Evolutionary conservation across 2,329 filamentous ascomycete genomes (phyloP), one percentile per base, ranked within the genome.

Genomic region (Penicillium sumatraense): DNA sequence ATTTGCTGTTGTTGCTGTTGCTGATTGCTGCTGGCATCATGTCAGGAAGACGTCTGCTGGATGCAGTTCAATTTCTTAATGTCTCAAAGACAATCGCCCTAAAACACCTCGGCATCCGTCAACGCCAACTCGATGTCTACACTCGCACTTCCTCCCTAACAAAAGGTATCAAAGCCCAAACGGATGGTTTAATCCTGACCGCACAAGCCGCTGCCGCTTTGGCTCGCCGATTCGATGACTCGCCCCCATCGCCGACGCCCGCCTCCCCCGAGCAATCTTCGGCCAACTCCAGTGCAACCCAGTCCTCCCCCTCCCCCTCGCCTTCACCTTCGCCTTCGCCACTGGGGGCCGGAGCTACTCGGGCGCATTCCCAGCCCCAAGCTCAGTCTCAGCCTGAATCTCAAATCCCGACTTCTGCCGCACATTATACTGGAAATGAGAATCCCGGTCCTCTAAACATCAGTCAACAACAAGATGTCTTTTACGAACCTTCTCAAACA

Each of bases 21-120:
- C n/a, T n/a, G n/a, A n/a, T n/a, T n/a, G n/a, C n/a, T n/a, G n/a
- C n/a, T n/a, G n/a, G n/a, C n/a, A n/a, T n/a, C 35, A 84, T 84
- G 82, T 78, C 81, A 51, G 81, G 81, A 54, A 81, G 84, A 83
- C 76, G 87, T 84, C 76, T 85, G 81, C 68, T 92, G 70, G 90
- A 93, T 77, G 78, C 89, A 65, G 85, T 87, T 63, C 84, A 87
- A 57, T 80, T 93, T 61, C 80, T 89, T 72, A 86, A 83, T 78
- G 89, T 86, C 69, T 88, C 89, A 48, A 84, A 86, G 56, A 83
- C 83, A 29, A 82, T 93, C 57, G 88, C 87, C 66, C 80, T 74
- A 73, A 83, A 86, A 70, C 86, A 88, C 68, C 72, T 86, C 53
- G 76, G 75, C 38, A 79, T 88, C 46, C 84, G 85, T 20, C 78